Evolutionary conservation across 2,329 filamentous ascomycete species (phyloP).

Genomic region (Cladorrhinum sp.): DNA sequence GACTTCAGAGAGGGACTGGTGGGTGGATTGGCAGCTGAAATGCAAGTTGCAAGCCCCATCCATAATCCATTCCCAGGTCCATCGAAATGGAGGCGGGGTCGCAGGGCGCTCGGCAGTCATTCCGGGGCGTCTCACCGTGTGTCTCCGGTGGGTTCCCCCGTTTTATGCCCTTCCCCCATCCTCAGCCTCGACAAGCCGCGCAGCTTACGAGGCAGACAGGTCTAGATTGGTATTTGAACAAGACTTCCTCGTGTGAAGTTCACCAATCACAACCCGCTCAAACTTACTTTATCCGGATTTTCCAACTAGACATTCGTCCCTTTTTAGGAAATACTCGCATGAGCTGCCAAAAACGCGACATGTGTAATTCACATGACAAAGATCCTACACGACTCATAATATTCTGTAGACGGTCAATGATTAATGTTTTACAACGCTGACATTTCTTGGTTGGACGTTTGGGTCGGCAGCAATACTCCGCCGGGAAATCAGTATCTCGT

Average conservation of each 20-base stretch:
- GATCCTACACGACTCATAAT: neutral
- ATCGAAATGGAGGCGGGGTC: neutral
- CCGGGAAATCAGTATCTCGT: no score
- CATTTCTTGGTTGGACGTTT: neutral
- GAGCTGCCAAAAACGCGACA: neutral
- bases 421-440: neutral
- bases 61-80: neutral
- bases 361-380: neutral
- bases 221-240: neutral
- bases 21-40: neutral
- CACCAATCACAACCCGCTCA: neutral
- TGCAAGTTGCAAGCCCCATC: neutral
- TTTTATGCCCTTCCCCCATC: neutral
- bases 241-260: neutral
- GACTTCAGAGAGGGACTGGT: neutral
- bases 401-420: neutral
- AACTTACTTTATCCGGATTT: neutral
- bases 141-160: neutral
- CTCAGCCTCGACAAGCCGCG: neutral
- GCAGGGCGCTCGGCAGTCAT: neutral
- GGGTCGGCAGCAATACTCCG: neutral
- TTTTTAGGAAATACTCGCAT: neutral
- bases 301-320: neutral
- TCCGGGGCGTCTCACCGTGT: neutral
- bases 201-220: neutral